Evolutionary conservation across 345 rosid species (phyloP).

Genomic region (Brassica rapa): DNA sequence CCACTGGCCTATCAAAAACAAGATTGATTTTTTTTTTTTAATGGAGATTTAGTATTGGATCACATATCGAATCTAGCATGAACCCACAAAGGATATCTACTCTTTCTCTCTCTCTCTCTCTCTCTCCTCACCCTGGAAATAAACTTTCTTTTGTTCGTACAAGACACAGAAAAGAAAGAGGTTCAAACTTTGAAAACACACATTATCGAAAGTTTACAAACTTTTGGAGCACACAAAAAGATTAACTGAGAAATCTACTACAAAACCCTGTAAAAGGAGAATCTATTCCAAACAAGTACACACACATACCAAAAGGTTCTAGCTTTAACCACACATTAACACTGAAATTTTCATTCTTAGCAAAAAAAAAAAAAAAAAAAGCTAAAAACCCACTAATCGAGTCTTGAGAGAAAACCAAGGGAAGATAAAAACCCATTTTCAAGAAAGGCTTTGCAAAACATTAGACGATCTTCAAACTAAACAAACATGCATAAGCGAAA

Average conservation of each 20-base stretch:
- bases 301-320: not conserved
- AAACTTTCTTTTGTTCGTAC: slow-evolving; percentile 1
- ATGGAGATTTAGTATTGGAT: not conserved
- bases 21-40: not conserved
- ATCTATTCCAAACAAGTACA: not conserved
- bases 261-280: slow-evolving; percentile 7
- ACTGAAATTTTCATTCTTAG: not conserved
- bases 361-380: slow-evolving; percentile 11
- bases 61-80: slow-evolving; percentile 18
- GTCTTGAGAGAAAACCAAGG: not conserved
- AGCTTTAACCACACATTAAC: slow-evolving; percentile 9
- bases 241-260: not conserved
- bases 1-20: slow-evolving; percentile 23
- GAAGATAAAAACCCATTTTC: not conserved
- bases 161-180: slow-evolving; percentile 4
- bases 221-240: not conserved
- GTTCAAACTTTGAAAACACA: slow-evolving; percentile 16
- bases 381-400: not conserved
- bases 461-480: slow-evolving; percentile 3
- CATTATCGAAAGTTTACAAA: not conserved
- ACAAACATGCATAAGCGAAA: slow-evolving; percentile 36
- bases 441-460: not conserved
- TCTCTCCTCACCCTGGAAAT: too few relatives aligned
- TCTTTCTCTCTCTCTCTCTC: too few relatives aligned
- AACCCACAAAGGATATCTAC: not conserved